These are phyloP conservation scores for Ophiosphaerella herpotricha DNA, from an alignment of 2,329 filamentous ascomycete species.

Conservation along the genomic window DNA sequence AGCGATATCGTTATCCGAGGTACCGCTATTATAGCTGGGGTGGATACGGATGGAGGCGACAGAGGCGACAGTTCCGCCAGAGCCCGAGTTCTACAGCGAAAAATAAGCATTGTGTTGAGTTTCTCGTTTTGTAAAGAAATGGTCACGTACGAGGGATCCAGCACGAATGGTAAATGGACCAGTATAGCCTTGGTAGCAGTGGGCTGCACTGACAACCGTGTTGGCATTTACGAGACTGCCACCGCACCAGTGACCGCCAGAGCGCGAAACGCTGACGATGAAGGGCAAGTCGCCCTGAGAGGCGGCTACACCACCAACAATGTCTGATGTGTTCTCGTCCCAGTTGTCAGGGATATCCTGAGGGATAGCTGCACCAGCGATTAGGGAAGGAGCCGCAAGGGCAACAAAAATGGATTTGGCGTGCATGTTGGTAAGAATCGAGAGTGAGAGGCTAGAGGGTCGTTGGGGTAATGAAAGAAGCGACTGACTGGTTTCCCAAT, in stretches of 20 bases:
- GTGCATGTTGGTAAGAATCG: slow-evolving; percentile 20
- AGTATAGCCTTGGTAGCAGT: slow-evolving; percentile 26
- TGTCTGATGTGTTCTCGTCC: slow-evolving; percentile 5
- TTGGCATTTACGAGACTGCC: slow-evolving; percentile 31
- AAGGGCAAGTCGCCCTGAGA: slow-evolving; percentile 32
- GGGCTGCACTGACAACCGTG: slow-evolving; percentile 36
- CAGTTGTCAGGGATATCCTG: slow-evolving; percentile 12
- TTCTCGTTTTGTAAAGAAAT: neutral
- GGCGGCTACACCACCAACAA: slow-evolving; percentile 32
- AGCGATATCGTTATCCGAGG: slow-evolving; percentile 27
- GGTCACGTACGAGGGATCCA: slow-evolving; percentile 24
- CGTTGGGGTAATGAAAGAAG: slow-evolving; percentile 13
- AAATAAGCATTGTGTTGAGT: neutral
- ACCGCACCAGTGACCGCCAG: slow-evolving; percentile 31
- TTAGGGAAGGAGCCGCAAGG: slow-evolving; percentile 26
- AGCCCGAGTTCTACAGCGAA: slow-evolving; percentile 13
- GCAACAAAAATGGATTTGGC: slow-evolving; percentile 25
- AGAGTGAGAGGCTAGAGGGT: slow-evolving; percentile 4
- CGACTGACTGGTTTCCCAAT: slow-evolving; percentile 14
- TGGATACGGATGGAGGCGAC: slow-evolving; percentile 24
- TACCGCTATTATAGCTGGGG: slow-evolving; percentile 24
- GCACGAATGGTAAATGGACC: slow-evolving; percentile 23
- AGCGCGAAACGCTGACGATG: slow-evolving; percentile 28
- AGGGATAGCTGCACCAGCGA: slow-evolving; percentile 27
- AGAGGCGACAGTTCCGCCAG: slow-evolving; percentile 23